A percentile compares a stretch with the other conserved stretches of the same genome.
phyloP scores from a whole-genome alignment of 73 alveolate species.

The Tetrahymena malaccensis region DNA sequence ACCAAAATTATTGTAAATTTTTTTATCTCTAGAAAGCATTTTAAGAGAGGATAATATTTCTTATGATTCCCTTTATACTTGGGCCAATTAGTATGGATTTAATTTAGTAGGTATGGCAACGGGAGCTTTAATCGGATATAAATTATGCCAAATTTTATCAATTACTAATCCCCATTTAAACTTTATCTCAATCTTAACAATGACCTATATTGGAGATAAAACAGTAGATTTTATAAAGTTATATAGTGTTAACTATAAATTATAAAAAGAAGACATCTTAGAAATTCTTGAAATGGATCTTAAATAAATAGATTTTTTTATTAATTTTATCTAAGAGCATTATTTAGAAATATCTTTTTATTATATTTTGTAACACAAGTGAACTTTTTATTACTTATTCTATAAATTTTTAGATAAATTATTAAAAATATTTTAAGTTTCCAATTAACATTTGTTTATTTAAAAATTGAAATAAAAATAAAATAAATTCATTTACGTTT shows the following conservation, averaged over 20 bases:
- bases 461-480: no score
- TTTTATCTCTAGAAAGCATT: not conserved
- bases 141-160: not conserved
- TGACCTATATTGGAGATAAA: not conserved
- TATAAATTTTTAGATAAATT: no score
- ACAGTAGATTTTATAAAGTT: not conserved
- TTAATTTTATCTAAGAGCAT: not conserved
- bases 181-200: not conserved
- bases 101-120: not conserved
- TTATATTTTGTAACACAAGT: not conserved
- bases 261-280: not conserved
- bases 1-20: not conserved
- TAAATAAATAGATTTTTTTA: not conserved
- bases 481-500: no score
- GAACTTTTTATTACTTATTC: not conserved
- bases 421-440: no score
- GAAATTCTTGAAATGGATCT: not conserved
- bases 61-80: not conserved
- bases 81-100: not conserved
- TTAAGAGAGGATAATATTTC: not conserved
- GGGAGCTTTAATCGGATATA: not conserved
- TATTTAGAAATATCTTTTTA: not conserved
- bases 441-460: no score
- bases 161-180: not conserved
- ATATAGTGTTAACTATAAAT: not conserved